A percentile compares a stretch with the other conserved stretches of the same genome.
phyloP scores from a whole-genome alignment of 2,329 filamentous ascomycete species.

The Diaporthe batatas region DNA sequence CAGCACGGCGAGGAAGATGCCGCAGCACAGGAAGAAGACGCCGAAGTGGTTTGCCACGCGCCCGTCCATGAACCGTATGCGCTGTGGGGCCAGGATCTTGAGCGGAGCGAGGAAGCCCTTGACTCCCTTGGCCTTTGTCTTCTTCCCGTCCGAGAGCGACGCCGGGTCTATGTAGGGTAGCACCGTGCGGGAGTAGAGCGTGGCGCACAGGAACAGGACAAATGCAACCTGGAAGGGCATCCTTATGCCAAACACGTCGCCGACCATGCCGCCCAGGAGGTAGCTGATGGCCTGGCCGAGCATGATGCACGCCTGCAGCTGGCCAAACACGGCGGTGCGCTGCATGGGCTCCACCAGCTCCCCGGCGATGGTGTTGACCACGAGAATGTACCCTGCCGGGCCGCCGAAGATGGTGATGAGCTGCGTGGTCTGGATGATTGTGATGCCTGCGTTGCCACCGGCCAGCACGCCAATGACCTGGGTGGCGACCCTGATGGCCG shows the following conservation, averaged over 20 bases:
- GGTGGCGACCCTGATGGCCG: constrained; percentile 72
- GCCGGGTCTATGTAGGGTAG: constrained; percentile 66
- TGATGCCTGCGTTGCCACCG: constrained; percentile 73
- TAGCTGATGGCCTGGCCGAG: constrained; percentile 75
- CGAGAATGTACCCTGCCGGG: constrained; percentile 76
- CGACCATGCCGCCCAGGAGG: constrained; percentile 73
- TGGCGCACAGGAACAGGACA: constrained; percentile 64
- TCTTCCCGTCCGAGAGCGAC: constrained; percentile 51
- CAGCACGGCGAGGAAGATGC: constrained; percentile 74
- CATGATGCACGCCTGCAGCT: constrained; percentile 76
- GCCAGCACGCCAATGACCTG: constrained; percentile 75
- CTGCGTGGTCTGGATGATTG: constrained; percentile 77
- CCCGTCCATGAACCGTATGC: constrained; percentile 63
- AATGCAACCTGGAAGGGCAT: constrained; percentile 76
- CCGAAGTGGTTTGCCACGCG: constrained; percentile 68
- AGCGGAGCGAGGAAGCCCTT: constrained; percentile 72
- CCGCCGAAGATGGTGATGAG: constrained; percentile 77
- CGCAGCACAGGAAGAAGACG: constrained; percentile 71
- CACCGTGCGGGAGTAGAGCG: constrained; percentile 56
- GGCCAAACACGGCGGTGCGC: constrained; percentile 75
- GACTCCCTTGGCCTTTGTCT: constrained; percentile 54
- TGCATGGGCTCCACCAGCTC: constrained; percentile 72
- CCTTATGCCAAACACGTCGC: constrained; percentile 72
- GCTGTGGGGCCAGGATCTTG: constrained; percentile 69
- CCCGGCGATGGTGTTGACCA: constrained; percentile 76